These are phyloP conservation scores for Lipomyces kockii DNA, from an alignment of 805 yeast genomes.

Conservation along the genomic window DNA sequence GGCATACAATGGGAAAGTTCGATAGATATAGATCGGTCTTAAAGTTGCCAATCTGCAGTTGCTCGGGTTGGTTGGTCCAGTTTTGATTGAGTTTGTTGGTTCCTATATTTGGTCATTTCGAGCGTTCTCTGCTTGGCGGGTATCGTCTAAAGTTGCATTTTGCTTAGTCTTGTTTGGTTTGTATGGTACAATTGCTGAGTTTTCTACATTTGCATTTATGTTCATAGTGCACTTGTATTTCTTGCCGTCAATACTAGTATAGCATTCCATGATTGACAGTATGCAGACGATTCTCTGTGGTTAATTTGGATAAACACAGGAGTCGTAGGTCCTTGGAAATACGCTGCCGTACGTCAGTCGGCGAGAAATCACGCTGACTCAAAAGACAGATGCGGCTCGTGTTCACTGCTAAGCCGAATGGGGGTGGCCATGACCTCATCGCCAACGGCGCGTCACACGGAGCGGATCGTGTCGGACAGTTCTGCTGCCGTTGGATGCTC, in stretches of 20 bases:
- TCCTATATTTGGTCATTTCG: neutral
- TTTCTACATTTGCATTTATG: neutral
- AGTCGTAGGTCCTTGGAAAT: too few relatives aligned
- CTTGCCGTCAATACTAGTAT: too few relatives aligned
- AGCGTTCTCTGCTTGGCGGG: neutral
- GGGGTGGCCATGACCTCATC: neutral
- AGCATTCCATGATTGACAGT: neutral
- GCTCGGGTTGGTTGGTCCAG: too few relatives aligned
- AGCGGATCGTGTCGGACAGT: neutral
- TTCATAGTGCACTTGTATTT: neutral
- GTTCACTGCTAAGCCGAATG: too few relatives aligned
- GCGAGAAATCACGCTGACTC: too few relatives aligned
- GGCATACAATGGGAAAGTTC: constrained; percentile 37
- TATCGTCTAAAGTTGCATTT: constrained; percentile 1
- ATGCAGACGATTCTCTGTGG: too few relatives aligned
- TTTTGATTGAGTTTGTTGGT: too few relatives aligned
- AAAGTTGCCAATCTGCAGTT: neutral
- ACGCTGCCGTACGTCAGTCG: too few relatives aligned
- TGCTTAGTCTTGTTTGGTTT: neutral
- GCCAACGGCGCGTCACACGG: neutral
- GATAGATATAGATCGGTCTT: constrained; percentile 27
- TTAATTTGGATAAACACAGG: too few relatives aligned
- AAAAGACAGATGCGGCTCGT: too few relatives aligned
- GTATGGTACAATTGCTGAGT: neutral
- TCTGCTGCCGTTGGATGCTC: too few relatives aligned